Conservation (phyloP, 2,329 filamentous ascomycete genomes). For the Cryphonectria japonica region DNA sequence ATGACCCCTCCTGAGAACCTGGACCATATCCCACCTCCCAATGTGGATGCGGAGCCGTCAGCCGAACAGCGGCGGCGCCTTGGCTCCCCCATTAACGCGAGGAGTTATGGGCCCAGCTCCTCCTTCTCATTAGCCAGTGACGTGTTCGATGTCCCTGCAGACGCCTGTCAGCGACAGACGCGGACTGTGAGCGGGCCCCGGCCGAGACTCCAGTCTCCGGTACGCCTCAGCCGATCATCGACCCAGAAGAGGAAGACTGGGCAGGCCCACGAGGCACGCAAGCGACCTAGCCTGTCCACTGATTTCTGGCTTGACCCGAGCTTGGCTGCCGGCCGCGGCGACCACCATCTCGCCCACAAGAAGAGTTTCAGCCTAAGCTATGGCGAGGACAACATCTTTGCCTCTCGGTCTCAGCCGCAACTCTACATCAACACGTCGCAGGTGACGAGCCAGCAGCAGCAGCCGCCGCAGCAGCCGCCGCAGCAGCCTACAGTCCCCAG, state of each 20-base stretch:
- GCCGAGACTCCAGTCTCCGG: conserved; percentile 57
- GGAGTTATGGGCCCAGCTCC: conserved; percentile 66
- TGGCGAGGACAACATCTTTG: conserved; percentile 23
- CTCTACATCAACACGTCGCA: conserved; percentile 21
- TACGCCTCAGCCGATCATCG: conserved; percentile 55
- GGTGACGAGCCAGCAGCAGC: conserved; percentile 30
- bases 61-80: conserved; percentile 45
- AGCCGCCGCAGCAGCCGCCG: conserved; percentile 5
- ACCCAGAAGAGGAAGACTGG: conserved; percentile 60
- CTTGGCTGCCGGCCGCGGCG: conserved; percentile 33
- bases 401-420: conserved; percentile 19
- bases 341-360: conserved; percentile 28
- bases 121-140: conserved; percentile 52
- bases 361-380: conserved; percentile 38
- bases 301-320: conserved; percentile 58
- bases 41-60: conserved; percentile 36
- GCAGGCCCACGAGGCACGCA: conserved; percentile 55
- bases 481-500: conserved; percentile 38
- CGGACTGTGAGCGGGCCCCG: conserved; percentile 53
- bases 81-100: conserved; percentile 59
- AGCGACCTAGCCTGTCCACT: conserved; percentile 58
- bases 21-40: conserved; percentile 13
- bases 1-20: conserved; percentile 32
- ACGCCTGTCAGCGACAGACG: conserved; percentile 46
- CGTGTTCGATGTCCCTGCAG: conserved; percentile 41